A percentile compares a stretch with the other conserved stretches of the same genome.
Conservation (phyloP, 768 basidiomycete genomes). For the Lentinula boryana region DNA sequence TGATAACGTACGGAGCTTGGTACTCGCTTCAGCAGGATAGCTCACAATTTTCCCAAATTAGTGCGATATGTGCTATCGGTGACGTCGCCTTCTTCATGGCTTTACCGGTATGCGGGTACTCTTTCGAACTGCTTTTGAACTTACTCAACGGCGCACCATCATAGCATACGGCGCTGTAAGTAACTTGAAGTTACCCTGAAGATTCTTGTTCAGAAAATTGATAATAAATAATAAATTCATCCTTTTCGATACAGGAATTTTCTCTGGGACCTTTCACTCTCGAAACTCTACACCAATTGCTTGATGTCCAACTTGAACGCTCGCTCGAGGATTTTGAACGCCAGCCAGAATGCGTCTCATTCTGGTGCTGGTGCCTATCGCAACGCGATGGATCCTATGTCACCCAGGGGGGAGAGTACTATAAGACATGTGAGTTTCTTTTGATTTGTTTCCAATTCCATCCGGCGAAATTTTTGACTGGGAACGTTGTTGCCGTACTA, state of each 20-base stretch:
- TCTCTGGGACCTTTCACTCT: slow-evolving; percentile 41
- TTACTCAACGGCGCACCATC: background rate
- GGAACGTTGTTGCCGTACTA: background rate
- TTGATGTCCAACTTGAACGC: slow-evolving; percentile 44
- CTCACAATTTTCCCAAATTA: slow-evolving; percentile 5
- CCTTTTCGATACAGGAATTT: slow-evolving; percentile 29
- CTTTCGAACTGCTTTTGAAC: background rate
- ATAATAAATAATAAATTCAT: too few species aligned
- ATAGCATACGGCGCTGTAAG: slow-evolving; percentile 41
- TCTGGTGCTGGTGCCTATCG: background rate
- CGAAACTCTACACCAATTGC: slow-evolving; percentile 44
- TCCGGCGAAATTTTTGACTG: background rate
- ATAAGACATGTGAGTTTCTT: background rate
- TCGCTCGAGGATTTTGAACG: slow-evolving; percentile 17
- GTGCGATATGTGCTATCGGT: slow-evolving; percentile 33
- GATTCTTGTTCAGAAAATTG: background rate
- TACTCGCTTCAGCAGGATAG: background rate
- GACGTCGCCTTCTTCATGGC: slow-evolving; percentile 38
- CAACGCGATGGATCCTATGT: background rate
- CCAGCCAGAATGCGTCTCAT: background rate
- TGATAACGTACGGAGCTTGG: slow-evolving; percentile 1
- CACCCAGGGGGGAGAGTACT: background rate
- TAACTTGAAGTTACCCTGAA: background rate
- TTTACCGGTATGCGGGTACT: slow-evolving; percentile 22
- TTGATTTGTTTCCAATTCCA: background rate